These are phyloP conservation scores for Intubia oerlemansii DNA, from an alignment of 2,329 filamentous ascomycete genomes.

Conservation along the genomic window DNA sequence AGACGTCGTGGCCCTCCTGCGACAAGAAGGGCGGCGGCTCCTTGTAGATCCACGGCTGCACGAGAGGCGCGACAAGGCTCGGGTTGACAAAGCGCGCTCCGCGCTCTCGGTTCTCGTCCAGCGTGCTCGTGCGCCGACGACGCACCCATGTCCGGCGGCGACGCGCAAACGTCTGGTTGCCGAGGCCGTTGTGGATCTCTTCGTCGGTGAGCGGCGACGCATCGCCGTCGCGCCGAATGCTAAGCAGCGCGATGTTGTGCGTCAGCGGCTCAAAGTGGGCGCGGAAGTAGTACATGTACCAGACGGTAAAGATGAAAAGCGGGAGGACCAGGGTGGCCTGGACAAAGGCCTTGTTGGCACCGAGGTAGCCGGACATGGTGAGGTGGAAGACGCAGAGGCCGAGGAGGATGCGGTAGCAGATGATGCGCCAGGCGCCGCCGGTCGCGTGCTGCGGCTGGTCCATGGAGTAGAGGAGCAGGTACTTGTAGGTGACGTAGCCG, in stretches of 20 bases:
- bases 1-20: conserved; percentile 5
- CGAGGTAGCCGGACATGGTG: conserved; percentile 74
- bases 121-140: conserved; percentile 30
- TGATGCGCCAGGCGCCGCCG: conserved; percentile 87
- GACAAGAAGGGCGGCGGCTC: conserved; percentile 33
- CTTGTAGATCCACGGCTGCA: conserved; percentile 46
- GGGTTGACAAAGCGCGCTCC: conserved; percentile 57
- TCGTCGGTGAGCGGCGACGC: conserved; percentile 21
- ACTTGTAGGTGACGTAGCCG: conserved; percentile 84
- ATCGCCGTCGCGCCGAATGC: conserved; percentile 47
- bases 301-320: conserved; percentile 58
- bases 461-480: conserved; percentile 96
- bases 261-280: conserved; percentile 73
- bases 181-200: conserved; percentile 15
- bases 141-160: conserved; percentile 5
- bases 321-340: conserved; percentile 55
- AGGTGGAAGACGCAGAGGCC: conserved; percentile 78
- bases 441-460: conserved; percentile 90
- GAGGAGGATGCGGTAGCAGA: conserved; percentile 75
- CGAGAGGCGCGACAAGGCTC: conserved; percentile 46
- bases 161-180: conserved; percentile 14
- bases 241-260: conserved; percentile 76
- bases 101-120: conserved; percentile 53
- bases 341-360: conserved; percentile 49
- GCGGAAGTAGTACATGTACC: conserved; percentile 72